Conservation (phyloP, 352 stramenopile species). For the Pythium sp. region DNA sequence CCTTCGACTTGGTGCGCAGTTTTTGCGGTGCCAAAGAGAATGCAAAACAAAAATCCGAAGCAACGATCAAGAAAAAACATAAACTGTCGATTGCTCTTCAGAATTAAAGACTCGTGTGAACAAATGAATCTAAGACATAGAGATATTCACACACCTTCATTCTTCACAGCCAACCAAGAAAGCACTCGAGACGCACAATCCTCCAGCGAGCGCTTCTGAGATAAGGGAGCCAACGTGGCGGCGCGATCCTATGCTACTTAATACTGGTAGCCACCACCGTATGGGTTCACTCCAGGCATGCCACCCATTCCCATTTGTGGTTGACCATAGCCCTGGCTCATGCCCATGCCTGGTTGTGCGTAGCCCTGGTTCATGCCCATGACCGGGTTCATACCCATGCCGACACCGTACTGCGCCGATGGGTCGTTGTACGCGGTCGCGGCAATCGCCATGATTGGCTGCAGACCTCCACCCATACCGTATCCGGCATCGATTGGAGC, state of each 20-base stretch:
- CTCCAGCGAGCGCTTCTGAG: constrained; percentile 1
- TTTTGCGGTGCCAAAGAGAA: too few species aligned
- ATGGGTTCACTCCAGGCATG: constrained; percentile 38
- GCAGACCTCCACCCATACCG: constrained; percentile 72
- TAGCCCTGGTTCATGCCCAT: constrained; percentile 30
- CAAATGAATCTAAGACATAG: constrained; percentile 19
- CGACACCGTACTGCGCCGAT: constrained; percentile 38
- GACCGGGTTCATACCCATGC: constrained; percentile 44
- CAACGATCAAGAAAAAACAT: constrained; percentile 5
- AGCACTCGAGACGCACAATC: constrained; percentile 6
- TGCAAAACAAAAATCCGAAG: background rate
- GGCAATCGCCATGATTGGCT: constrained; percentile 80
- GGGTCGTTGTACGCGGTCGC: constrained; percentile 82
- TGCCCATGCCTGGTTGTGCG: constrained; percentile 29
- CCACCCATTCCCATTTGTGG: constrained; percentile 42
- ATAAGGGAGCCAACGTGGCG: background rate
- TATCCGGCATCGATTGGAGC: constrained; percentile 63
- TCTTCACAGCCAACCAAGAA: constrained; percentile 6
- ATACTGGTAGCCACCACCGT: constrained; percentile 48
- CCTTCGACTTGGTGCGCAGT: too few species aligned
- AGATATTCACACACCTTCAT: constrained; percentile 13
- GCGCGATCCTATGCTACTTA: constrained; percentile 16
- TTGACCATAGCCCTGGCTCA: constrained; percentile 49
- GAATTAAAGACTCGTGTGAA: constrained; percentile 8
- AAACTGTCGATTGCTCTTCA: constrained; percentile 16